These are phyloP conservation scores for Xylariaceae sp. DNA, from an alignment of 2,329 filamentous ascomycete species.

Conservation along the genomic window DNA sequence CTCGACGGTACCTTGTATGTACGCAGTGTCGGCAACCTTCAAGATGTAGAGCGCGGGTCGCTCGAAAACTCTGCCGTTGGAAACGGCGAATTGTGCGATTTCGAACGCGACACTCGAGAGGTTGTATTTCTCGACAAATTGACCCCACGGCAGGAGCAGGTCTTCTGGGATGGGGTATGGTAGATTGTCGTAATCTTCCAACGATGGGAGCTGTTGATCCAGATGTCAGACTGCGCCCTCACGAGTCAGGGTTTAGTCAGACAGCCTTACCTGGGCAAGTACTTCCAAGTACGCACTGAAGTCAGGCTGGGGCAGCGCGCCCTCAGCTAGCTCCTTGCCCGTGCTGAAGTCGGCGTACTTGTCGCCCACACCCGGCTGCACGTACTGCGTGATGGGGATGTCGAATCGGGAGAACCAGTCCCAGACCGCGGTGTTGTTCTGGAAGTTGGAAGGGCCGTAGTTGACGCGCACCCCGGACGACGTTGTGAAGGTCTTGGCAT, in stretches of 20 bases:
- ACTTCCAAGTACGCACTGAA: constrained; percentile 3
- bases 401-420: constrained; percentile 6
- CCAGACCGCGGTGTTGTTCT: constrained; percentile 1
- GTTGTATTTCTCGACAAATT: constrained; percentile 11
- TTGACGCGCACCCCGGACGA: constrained; percentile 3
- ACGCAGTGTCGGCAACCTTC: constrained; percentile 5
- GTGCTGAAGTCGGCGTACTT: neutral
- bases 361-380: neutral
- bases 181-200: constrained; percentile 8
- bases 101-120: constrained; percentile 3
- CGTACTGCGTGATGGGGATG: neutral
- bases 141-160: constrained; percentile 9
- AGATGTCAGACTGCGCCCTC: neutral
- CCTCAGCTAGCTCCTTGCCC: neutral
- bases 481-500: constrained; percentile 9
- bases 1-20: neutral
- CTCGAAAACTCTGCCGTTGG: constrained; percentile 5
- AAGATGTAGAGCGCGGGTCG: constrained; percentile 13
- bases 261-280: neutral
- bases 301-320: constrained; percentile 3
- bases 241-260: neutral
- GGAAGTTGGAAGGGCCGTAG: constrained; percentile 3
- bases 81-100: constrained; percentile 3
- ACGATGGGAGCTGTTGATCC: constrained; percentile 6
- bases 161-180: constrained; percentile 10